Base-by-base conservation (phyloP, 1,139 yeast genomes). In the Blastobotrys capitulatus region DNA sequence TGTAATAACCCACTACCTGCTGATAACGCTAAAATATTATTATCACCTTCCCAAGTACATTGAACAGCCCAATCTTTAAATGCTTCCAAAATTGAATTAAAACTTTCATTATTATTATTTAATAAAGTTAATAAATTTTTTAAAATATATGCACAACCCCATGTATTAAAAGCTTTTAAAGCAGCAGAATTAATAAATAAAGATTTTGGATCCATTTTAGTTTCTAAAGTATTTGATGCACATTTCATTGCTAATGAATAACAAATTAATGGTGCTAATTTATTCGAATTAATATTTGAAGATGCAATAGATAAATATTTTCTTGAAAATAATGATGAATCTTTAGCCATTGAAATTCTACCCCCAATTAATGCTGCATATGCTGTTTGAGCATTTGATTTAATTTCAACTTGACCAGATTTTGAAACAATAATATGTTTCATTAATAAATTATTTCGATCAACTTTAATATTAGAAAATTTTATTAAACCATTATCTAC, bases 1-100 rank as follows among this genome's bases (percentile, higher is more conserved):
- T 65, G 69, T 48, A 70, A 67, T 38, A 70, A 60, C 1, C 71
- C 59, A 15, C 74, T 63, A 56, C 96, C 97, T 54, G 89, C 81
- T 53, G 88, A 82, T 67, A 87, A 79, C 7, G 89, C 87, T 59
- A 89, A 74, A 47, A 89, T 83, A 63, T 83, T 88, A 73, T 89
- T 89, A 68, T 89, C 97, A 68, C 97, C 97, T 73, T 89, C 97
- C 97, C 97, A 89, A 22, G 96, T 89, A 70, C 95, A 87, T 72
- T 88, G 96, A 44, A 89, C 97, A 32, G 86, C 95, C 89, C 95
- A 90, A 67, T 89, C 97, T 55, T 80, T 78, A 68, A 79, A 86
- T 27, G 90, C 90, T 65, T 85, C 87, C 50, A 95, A 96, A 63
- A 89, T 22, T 22, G 25, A 22, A 22, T 4, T 7, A 22, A 7